phyloP scores from a whole-genome alignment of 2,329 filamentous ascomycete species.

The Xylaria sp. region DNA sequence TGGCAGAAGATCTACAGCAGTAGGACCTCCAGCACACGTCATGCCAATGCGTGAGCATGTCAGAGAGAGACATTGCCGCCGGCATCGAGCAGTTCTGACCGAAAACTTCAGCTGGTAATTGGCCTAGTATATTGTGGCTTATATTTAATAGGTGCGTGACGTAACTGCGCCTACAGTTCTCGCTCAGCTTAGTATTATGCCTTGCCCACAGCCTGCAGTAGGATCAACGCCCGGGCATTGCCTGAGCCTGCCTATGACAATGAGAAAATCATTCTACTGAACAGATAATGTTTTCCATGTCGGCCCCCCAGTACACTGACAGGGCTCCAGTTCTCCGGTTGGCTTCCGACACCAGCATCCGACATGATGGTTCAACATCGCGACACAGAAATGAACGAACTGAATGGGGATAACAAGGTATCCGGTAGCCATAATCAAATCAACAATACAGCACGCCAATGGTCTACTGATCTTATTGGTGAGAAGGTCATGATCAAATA shows the following conservation, averaged over 20 bases:
- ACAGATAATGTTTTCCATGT: not conserved
- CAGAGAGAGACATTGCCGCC: not conserved
- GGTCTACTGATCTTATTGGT: conserved; percentile 7
- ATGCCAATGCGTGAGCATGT: not conserved
- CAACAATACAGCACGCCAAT: not conserved
- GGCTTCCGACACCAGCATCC: not conserved
- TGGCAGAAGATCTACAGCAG: not conserved
- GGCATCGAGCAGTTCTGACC: not conserved
- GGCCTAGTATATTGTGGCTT: conserved; percentile 6
- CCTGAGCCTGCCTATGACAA: not conserved
- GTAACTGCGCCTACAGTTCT: not conserved
- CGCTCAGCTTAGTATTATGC: not conserved
- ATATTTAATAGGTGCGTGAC: not conserved
- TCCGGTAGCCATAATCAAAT: not conserved
- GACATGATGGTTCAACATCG: conserved; percentile 1
- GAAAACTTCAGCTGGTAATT: not conserved
- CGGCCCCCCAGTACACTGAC: not conserved
- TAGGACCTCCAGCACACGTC: not conserved
- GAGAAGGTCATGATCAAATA: not conserved
- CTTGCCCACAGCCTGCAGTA: not conserved
- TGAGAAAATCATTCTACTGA: not conserved
- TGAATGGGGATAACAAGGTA: not conserved
- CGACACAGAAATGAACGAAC: conserved; percentile 13
- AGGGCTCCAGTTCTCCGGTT: no score
- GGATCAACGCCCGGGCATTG: not conserved